Percentiles rank a stretch among this genome's conserved stretches.
Evolutionary conservation across 2,329 filamentous ascomycete genomes (phyloP).

Genomic region (Amesomyces nigricolor): DNA sequence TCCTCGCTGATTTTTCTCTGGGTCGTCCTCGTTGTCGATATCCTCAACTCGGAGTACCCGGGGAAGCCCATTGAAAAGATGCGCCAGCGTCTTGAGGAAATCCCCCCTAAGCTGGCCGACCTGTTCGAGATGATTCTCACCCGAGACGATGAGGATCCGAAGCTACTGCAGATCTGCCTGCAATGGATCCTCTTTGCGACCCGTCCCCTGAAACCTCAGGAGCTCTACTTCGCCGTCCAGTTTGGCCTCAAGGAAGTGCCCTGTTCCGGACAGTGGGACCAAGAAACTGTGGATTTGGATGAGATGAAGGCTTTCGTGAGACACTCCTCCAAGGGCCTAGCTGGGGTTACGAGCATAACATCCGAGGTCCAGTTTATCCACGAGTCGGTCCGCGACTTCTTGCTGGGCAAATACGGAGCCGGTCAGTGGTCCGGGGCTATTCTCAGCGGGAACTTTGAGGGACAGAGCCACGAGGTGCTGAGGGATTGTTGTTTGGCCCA

Average conservation of each 20-base stretch:
- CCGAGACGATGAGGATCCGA: conserved; percentile 39
- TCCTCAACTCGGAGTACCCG: conserved; percentile 34
- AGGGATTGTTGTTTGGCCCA: conserved; percentile 15
- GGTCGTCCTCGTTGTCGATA: conserved; percentile 36
- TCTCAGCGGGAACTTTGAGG: conserved; percentile 12
- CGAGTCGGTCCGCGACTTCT: conserved; percentile 22
- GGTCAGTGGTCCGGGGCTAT: conserved; percentile 4
- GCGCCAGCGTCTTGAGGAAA: conserved; percentile 28
- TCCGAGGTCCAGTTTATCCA: conserved; percentile 22
- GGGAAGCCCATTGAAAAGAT: conserved; percentile 28
- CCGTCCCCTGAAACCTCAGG: conserved; percentile 32
- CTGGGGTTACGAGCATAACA: conserved; percentile 11
- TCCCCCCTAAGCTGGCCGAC: conserved; percentile 37
- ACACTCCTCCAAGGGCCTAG: conserved; percentile 19
- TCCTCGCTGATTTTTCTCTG: conserved; percentile 42
- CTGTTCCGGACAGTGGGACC: neutral
- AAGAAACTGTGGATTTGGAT: neutral
- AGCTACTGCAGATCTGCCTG: conserved; percentile 41
- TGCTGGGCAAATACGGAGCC: conserved; percentile 14
- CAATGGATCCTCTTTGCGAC: conserved; percentile 50
- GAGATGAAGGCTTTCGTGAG: conserved; percentile 3
- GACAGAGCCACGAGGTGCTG: conserved; percentile 18
- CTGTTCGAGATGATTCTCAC: conserved; percentile 48
- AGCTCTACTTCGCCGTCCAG: conserved; percentile 16
- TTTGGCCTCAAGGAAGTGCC: neutral